phyloP scores from a whole-genome alignment of 2,329 filamentous ascomycete species.

The Biscogniauxia marginata region DNA sequence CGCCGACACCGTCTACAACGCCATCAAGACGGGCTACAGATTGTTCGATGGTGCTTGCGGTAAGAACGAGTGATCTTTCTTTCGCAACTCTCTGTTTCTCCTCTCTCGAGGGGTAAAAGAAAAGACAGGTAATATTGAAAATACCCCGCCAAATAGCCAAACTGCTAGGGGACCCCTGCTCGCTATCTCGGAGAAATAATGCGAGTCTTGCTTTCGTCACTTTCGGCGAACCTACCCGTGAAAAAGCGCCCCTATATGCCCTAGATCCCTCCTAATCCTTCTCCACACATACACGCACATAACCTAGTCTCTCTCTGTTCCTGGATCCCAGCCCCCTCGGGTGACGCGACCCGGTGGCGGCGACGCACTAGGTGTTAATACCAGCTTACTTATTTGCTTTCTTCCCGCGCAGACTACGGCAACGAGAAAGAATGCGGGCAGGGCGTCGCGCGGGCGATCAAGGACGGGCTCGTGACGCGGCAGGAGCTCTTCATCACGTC shows the following conservation, averaged over 20 bases:
- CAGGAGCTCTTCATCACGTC: constrained; percentile 89
- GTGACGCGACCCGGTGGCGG: too few relatives aligned
- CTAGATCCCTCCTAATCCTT: too few relatives aligned
- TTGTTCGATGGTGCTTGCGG: constrained; percentile 60
- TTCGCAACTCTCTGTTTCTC: neutral
- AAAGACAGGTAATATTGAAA: neutral
- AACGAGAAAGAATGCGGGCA: constrained; percentile 78
- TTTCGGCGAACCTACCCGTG: constrained; percentile 6
- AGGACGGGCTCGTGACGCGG: constrained; percentile 77
- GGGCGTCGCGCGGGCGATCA: constrained; percentile 75
- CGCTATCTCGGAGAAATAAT: constrained; percentile 10
- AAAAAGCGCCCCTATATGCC: neutral
- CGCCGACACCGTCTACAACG: constrained; percentile 76
- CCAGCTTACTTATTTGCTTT: neutral
- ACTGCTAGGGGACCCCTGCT: constrained; percentile 10
- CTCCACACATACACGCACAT: neutral
- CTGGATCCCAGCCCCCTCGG: too few relatives aligned
- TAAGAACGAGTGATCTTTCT: constrained; percentile 35
- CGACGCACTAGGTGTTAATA: too few relatives aligned
- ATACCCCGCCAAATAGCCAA: constrained; percentile 8
- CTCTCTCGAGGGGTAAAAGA: neutral
- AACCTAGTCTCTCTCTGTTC: neutral
- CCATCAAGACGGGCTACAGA: constrained; percentile 62
- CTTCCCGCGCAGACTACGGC: constrained; percentile 63
- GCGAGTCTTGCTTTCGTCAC: neutral